Percentiles rank a stretch among this genome's conserved stretches.
Conservation (phyloP, 2,329 filamentous ascomycete species). For the Beauveria caledonica region DNA sequence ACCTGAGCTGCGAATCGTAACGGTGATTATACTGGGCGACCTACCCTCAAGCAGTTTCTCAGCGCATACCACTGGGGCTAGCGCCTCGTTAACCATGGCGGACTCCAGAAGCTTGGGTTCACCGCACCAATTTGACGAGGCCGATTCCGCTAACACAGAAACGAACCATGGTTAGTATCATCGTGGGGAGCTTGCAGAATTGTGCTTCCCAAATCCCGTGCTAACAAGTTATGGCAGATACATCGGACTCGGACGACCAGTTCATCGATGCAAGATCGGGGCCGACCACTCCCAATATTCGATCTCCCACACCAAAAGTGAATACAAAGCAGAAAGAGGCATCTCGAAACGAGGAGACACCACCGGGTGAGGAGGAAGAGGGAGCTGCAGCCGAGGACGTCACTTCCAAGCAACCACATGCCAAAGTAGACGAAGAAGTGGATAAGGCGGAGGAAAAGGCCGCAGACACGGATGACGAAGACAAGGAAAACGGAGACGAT, state of each 20-base stretch:
- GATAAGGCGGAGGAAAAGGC: constrained; percentile 10
- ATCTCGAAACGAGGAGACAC: constrained; percentile 48
- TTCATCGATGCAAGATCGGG: constrained; percentile 59
- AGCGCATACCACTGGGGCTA: neutral
- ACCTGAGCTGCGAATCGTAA: neutral
- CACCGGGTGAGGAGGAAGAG: constrained; percentile 45
- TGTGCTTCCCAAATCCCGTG: neutral
- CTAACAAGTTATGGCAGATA: constrained; percentile 28
- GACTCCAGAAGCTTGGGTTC: neutral
- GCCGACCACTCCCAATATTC: constrained; percentile 32
- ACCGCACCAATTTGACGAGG: neutral
- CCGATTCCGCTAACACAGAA: neutral
- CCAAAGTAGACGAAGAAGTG: constrained; percentile 25
- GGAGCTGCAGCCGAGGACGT: neutral
- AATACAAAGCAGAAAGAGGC: constrained; percentile 46
- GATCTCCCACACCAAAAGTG: constrained; percentile 49
- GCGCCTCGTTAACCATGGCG: neutral
- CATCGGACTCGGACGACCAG: constrained; percentile 60
- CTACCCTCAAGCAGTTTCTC: neutral
- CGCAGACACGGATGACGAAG: constrained; percentile 15
- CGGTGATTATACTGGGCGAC: neutral
- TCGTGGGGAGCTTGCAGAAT: too few relatives aligned
- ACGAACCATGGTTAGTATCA: constrained; percentile 21
- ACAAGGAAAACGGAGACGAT: constrained; percentile 28
- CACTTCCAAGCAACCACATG: neutral